Evolutionary conservation across 2,329 filamentous ascomycete genomes (phyloP).

Genomic region (Aspergillus clavatus): DNA sequence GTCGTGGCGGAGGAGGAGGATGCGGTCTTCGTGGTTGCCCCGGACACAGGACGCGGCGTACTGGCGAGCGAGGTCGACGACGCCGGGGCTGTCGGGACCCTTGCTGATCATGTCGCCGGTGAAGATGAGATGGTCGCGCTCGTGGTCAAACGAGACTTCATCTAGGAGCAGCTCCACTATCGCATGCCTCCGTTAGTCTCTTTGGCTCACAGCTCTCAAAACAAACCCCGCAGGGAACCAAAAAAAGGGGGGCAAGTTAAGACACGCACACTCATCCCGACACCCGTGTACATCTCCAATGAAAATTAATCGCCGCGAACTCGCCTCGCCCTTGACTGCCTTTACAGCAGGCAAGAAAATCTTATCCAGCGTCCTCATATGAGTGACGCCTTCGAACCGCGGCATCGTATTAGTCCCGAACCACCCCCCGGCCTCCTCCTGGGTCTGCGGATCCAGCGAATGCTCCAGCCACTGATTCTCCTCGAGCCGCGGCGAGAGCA

Average conservation of each 20-base stretch:
- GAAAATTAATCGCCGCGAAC: conserved; percentile 63
- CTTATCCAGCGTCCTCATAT: conserved; percentile 47
- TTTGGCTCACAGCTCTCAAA: too few species aligned
- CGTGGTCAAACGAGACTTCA: conserved; percentile 58
- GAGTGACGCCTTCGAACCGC: conserved; percentile 47
- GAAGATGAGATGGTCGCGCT: conserved; percentile 69
- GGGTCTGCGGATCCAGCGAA: conserved; percentile 28
- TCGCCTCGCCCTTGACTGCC: conserved; percentile 14
- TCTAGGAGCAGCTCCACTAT: conserved; percentile 56
- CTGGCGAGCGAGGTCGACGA: conserved; percentile 69
- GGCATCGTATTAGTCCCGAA: conserved; percentile 48
- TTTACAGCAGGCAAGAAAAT: conserved; percentile 40
- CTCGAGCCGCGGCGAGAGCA: conserved; percentile 28
- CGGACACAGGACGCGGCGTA: conserved; percentile 75
- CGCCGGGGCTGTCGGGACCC: conserved; percentile 74
- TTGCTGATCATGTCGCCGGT: conserved; percentile 79
- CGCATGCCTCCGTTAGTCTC: neutral
- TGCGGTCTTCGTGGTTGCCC: conserved; percentile 86
- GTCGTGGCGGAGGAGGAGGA: conserved; percentile 62
- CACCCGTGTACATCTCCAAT: conserved; percentile 94
- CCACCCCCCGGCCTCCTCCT: conserved; percentile 28
- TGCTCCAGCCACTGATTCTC: conserved; percentile 28
- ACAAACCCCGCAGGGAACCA: neutral
- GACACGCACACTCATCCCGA: conserved; percentile 58
- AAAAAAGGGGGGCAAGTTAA: neutral